Conservation (phyloP, 1,284 basidiomycete genomes). For the Leccinum cinnamomeum region DNA sequence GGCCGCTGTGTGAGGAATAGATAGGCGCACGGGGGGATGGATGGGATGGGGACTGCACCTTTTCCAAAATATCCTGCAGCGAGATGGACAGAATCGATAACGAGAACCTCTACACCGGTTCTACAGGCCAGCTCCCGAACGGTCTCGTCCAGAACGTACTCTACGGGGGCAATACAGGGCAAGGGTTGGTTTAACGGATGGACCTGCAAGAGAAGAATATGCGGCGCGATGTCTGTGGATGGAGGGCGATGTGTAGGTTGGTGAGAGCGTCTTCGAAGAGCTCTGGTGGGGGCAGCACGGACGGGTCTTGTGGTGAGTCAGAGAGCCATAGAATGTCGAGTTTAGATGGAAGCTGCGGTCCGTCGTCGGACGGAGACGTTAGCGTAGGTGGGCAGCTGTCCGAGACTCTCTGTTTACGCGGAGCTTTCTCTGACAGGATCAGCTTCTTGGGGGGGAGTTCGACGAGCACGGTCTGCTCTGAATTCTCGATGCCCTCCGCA, state of each 20-base stretch:
- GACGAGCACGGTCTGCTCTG: no score
- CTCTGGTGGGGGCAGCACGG: conserved; percentile 49
- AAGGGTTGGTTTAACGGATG: conserved; percentile 70
- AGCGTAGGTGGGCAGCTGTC: no score
- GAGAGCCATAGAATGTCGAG: conserved; percentile 66
- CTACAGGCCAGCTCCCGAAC: conserved; percentile 72
- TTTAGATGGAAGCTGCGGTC: conserved; percentile 49
- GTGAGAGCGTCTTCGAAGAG: conserved; percentile 71
- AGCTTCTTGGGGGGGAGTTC: no score
- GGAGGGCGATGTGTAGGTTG: conserved; percentile 70
- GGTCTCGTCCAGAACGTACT: conserved; percentile 77
- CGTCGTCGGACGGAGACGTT: no score
- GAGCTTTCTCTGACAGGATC: no score
- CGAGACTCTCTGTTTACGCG: no score
- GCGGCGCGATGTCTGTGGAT: conserved; percentile 76
- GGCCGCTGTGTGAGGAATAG: conserved; percentile 46
- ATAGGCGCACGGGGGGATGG: conserved; percentile 6
- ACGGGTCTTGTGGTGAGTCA: conserved; percentile 29
- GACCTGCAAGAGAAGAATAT: conserved; percentile 50
- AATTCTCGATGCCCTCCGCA: no score
- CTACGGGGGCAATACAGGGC: conserved; percentile 81
- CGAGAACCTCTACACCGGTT: conserved; percentile 74
- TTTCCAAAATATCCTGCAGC: conserved; percentile 77
- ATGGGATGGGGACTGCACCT: conserved; percentile 42
- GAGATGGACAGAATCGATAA: conserved; percentile 77